A percentile compares a stretch with the other conserved stretches of the same genome.
Evolutionary conservation across 176 grass and related monocot genomes (phyloP).

Genomic region (Cenchrus fungigraminus): DNA sequence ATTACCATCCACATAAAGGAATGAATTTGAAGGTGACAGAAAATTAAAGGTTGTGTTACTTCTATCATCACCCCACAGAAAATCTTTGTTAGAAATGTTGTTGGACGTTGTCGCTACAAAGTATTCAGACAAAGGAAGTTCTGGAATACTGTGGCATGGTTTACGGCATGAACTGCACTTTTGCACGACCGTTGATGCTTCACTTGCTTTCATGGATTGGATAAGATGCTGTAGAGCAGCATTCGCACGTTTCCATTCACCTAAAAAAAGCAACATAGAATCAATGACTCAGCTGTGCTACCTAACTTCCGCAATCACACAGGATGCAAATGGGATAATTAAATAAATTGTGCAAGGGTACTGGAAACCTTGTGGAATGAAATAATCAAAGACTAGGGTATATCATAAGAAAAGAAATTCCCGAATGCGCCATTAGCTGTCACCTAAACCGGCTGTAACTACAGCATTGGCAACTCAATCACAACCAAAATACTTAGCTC

Average conservation of each 20-base stretch:
- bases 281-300: constrained; percentile 22
- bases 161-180: constrained; percentile 48
- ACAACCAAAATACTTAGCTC: neutral
- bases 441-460: constrained; percentile 1
- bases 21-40: constrained; percentile 54
- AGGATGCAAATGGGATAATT: neutral
- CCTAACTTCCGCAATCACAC: constrained; percentile 22
- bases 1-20: constrained; percentile 47
- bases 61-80: constrained; percentile 75
- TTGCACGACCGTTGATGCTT: constrained; percentile 32
- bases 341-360: neutral
- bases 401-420: constrained; percentile 29
- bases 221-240: constrained; percentile 73
- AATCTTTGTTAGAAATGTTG: constrained; percentile 56
- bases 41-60: constrained; percentile 50
- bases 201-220: constrained; percentile 57
- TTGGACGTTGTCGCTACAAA: constrained; percentile 50
- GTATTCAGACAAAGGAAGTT: constrained; percentile 67
- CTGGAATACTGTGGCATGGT: constrained; percentile 50
- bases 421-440: neutral
- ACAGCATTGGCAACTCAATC: neutral
- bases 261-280: constrained; percentile 50
- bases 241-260: constrained; percentile 81
- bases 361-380: neutral
- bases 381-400: constrained; percentile 17